phyloP scores from a whole-genome alignment of 306 rosid genomes.

The Cicer yamashitae region DNA sequence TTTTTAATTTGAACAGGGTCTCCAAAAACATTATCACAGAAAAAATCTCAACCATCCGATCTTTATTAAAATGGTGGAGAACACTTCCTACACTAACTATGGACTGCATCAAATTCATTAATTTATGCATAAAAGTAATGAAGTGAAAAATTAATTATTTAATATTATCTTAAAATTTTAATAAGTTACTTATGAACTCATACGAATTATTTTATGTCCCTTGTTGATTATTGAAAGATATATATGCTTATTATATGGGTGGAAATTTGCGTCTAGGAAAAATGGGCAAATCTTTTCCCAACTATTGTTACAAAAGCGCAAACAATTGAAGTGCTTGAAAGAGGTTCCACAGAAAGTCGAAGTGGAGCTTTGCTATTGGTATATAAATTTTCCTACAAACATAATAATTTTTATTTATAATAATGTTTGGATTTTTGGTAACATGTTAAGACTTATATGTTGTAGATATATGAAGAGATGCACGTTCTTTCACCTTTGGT shows the following conservation, averaged over 20 bases:
- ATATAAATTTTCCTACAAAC: conserved; percentile 20
- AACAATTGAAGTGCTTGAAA: conserved; percentile 56
- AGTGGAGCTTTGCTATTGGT: conserved; percentile 66
- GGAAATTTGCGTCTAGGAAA: conserved; percentile 42
- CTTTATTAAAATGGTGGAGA: too few relatives aligned
- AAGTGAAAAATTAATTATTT: too few relatives aligned
- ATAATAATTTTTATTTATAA: neutral
- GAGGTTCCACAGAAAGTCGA: conserved; percentile 46
- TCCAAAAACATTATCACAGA: too few relatives aligned
- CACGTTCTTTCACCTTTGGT: conserved; percentile 77
- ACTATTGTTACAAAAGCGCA: conserved; percentile 60
- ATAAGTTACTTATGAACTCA: neutral
- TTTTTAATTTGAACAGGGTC: too few relatives aligned
- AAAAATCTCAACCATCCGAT: too few relatives aligned
- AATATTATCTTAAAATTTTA: neutral
- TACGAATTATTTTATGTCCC: neutral
- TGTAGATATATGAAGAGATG: conserved; percentile 73
- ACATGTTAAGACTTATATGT: neutral
- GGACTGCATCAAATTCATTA: too few relatives aligned
- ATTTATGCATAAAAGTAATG: too few relatives aligned
- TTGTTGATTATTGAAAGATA: neutral
- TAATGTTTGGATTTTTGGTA: neutral
- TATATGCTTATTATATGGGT: neutral
- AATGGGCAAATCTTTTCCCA: conserved; percentile 64
- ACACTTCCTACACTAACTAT: too few relatives aligned